Base-by-base conservation (phyloP, 768 basidiomycete genomes). In the Boletus barrowsii region DNA sequence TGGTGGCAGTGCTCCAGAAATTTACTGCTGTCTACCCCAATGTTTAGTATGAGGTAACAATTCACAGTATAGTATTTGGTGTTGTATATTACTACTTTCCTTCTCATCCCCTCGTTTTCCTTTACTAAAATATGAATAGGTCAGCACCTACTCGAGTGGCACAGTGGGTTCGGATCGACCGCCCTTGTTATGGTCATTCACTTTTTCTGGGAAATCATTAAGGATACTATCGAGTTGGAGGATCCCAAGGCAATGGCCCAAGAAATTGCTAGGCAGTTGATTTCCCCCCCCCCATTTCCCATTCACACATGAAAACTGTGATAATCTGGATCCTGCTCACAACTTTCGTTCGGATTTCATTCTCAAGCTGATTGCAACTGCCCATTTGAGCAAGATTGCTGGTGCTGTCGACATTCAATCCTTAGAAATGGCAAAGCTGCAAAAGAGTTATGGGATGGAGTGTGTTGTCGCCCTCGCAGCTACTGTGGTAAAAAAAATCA, bases 271-370 rank as follows among this genome's bases (percentile, higher is more conserved):
- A 6, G 0, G 14, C 11, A 33, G 1, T 22, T 54, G 5, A 33
- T n/a, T 54, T 14, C 10, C 20, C 0, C 29, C 42, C 15, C 53
- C 36, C 15, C 4, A 7, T 26, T 50, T 50, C 13, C 42, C 8
- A 13, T 54, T 54, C 29, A 49, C 18, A 2, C 14, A 54, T 18
- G 47, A 54, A 33, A 42, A 54, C 3, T 49, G 47, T 24, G 48
- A 54, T 4, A 7, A 49, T 5, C 42, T 32, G 18, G 29, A 43
- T 26, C 42, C 54, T 33, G 10, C 20, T 43, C 7, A 17, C 42
- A 54, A 54, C 17, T 54, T 54, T 32, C 7, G 20, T 14, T 54
- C 36, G 2, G 36, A 39, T 17, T 49, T 54, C 20, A 49, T 54
- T 20, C 18, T 54, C 10, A 40, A 33, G 33, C 42, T 54, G 9